Base-by-base conservation (phyloP, 495 filamentous ascomycete genomes). In the Neohortaea acidophila region DNA sequence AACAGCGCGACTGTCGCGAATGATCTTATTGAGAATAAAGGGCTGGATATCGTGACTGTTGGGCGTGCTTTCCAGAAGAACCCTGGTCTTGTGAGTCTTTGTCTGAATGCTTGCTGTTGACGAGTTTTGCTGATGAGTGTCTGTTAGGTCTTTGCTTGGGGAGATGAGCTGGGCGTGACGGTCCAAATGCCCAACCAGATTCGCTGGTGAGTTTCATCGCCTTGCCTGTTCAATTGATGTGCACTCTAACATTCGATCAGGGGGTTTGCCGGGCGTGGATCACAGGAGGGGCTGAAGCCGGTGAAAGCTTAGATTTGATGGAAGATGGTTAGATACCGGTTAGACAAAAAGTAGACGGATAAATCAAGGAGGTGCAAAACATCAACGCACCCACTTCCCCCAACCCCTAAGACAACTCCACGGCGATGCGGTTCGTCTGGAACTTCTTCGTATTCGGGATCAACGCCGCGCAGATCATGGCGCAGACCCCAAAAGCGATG, bases 11-110 rank as follows among this genome's bases (percentile, higher is more conserved):
- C 59, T 23, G 57, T 69, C 43, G 77, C 77, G 3, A 64, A 77
- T 21, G 44, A 56, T 5, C 51, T 72, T 31, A 44, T 79, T 7
- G 65, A 75, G 39, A 63, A 69, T 15, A 60, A 67, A 3, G 63
- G 60, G 0, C 45, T 80, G 7, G 79, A 84, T 54, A 52, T 76
- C 6, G 63, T 70, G 5, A 56, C 76, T 27, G 66, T 68, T 4
- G 79, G 79, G 0, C 57, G 79, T 5, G 64, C 63, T 37, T 84
- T 82, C 55, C 72, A 76, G 54, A 77, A 77, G 59, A 73, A 81
- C 45, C 75, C 78, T 0, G 67, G 70, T 4, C 44, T 82, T 26
- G 75, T 79, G 30, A 33, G 7, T 33, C 7, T 6, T 7, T 7
- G 15, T 9, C 15, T 9, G 8, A 9, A 17, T 17, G 6, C 6